Conservation (phyloP, 2,329 filamentous ascomycete genomes). For the Zymoseptoria tritici region DNA sequence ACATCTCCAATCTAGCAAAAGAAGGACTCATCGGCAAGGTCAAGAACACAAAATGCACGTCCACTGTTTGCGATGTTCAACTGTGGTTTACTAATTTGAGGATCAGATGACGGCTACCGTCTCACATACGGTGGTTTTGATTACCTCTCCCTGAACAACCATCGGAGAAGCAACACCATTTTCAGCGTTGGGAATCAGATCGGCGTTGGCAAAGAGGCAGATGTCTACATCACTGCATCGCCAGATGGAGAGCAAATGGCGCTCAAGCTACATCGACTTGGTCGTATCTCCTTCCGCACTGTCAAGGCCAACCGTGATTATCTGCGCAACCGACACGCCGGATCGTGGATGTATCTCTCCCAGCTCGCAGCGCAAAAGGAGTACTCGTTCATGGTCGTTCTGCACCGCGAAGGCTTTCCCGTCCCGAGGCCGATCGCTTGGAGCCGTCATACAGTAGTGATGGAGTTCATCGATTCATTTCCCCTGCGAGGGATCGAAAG, state of each 20-base stretch:
- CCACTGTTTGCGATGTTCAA: neutral
- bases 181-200: conserved; percentile 94
- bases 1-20: conserved; percentile 88
- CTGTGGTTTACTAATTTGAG: neutral
- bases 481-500: conserved; percentile 80
- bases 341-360: conserved; percentile 97
- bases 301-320: conserved; percentile 97
- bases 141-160: conserved; percentile 89
- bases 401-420: conserved; percentile 75
- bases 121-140: conserved; percentile 94
- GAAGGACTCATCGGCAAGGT: conserved; percentile 82
- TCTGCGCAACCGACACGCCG: conserved; percentile 69
- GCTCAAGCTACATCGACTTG: conserved; percentile 91
- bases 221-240: conserved; percentile 89
- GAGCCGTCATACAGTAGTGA: conserved; percentile 91
- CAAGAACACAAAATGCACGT: conserved; percentile 77
- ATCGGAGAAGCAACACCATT: conserved; percentile 69
- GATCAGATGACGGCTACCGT: conserved; percentile 78
- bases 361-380: conserved; percentile 89
- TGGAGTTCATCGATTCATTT: conserved; percentile 88
- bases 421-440: conserved; percentile 84
- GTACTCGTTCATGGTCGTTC: conserved; percentile 84
- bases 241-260: conserved; percentile 69
- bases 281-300: conserved; percentile 91
- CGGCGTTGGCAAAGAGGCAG: conserved; percentile 94